Evolutionary conservation across 495 filamentous ascomycete genomes (phyloP).

Genomic region (Jackrogersella multiformis): DNA sequence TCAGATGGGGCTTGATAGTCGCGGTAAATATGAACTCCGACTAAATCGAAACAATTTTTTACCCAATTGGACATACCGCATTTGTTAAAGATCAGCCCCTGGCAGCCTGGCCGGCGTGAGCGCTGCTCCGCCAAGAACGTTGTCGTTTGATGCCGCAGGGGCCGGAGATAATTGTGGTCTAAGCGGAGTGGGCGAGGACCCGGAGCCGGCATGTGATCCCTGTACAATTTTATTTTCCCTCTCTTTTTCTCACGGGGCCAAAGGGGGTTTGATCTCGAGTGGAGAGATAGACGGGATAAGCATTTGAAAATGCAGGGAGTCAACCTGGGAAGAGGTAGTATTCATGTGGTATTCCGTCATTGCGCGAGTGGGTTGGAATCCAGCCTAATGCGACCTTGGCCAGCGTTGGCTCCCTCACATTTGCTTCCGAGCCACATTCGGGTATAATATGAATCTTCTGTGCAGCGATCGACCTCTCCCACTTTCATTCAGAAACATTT

Average conservation of each 20-base stretch:
- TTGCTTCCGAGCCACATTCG: slow-evolving; percentile 25
- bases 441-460: slow-evolving; percentile 39
- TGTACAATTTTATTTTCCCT: slow-evolving; percentile 13
- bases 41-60: slow-evolving; percentile 39
- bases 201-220: slow-evolving; percentile 28
- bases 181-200: slow-evolving; percentile 21
- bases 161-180: slow-evolving; percentile 30
- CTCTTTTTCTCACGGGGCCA: no score
- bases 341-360: slow-evolving; percentile 19
- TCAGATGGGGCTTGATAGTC: slow-evolving; percentile 33
- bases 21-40: slow-evolving; percentile 25
- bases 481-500: slow-evolving; percentile 41
- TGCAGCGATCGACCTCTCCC: slow-evolving; percentile 38
- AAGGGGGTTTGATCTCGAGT: background rate
- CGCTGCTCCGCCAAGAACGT: slow-evolving; percentile 28
- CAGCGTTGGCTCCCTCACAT: slow-evolving; percentile 39
- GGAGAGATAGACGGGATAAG: background rate
- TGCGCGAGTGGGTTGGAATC: slow-evolving; percentile 7
- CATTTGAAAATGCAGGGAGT: slow-evolving; percentile 13
- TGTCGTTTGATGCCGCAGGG: slow-evolving; percentile 35
- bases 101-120: slow-evolving; percentile 11
- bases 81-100: slow-evolving; percentile 32
- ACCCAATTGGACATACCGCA: slow-evolving; percentile 28
- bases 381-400: slow-evolving; percentile 23
- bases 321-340: slow-evolving; percentile 6